Evolutionary conservation across 164 flowering plant species (phyloP).

Genomic region (Nymphaea thermarum): DNA sequence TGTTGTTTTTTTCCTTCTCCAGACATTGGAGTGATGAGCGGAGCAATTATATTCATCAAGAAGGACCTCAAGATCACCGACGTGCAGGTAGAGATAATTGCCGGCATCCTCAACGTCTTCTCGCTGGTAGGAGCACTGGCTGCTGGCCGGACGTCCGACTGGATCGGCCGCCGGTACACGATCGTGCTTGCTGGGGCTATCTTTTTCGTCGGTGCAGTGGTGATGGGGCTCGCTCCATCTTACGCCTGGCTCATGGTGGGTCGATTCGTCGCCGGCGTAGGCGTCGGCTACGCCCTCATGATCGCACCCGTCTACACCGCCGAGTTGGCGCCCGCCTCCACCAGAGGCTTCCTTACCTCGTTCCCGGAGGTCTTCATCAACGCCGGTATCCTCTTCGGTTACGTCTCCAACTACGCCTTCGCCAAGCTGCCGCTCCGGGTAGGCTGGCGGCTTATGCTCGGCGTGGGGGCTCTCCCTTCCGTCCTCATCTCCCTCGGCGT

Average conservation of each 20-base stretch:
- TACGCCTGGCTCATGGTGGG: conserved; percentile 15
- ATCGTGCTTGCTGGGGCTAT: conserved; percentile 8
- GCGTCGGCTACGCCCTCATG: conserved; percentile 14
- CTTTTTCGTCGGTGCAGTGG: conserved; percentile 9
- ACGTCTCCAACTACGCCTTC: conserved; percentile 12
- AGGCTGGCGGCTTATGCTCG: conserved; percentile 15
- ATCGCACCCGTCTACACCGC: conserved; percentile 15
- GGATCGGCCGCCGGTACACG: conserved; percentile 16
- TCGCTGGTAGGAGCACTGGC: conserved; percentile 7
- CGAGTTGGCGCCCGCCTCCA: conserved; percentile 12
- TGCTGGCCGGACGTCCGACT: conserved; percentile 12
- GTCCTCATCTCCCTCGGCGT: conserved; percentile 10
- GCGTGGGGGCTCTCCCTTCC: conserved; percentile 11
- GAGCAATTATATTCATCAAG: conserved; percentile 9
- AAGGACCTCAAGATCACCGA: conserved; percentile 7
- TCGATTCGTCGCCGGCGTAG: conserved; percentile 12
- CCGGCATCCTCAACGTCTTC: conserved; percentile 9
- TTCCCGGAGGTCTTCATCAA: conserved; percentile 17
- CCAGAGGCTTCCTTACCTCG: conserved; percentile 14
- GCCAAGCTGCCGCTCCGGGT: conserved; percentile 9
- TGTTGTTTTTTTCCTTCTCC: not conserved
- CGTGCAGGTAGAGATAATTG: conserved; percentile 4
- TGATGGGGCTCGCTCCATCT: conserved; percentile 13
- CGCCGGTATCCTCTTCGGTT: conserved; percentile 10
- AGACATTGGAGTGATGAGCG: conserved; percentile 17